Evolutionary conservation across 1,139 yeast species (phyloP), one percentile per base, ranked within the genome.

Genomic region (Geotrichum citri-aurantii): DNA sequence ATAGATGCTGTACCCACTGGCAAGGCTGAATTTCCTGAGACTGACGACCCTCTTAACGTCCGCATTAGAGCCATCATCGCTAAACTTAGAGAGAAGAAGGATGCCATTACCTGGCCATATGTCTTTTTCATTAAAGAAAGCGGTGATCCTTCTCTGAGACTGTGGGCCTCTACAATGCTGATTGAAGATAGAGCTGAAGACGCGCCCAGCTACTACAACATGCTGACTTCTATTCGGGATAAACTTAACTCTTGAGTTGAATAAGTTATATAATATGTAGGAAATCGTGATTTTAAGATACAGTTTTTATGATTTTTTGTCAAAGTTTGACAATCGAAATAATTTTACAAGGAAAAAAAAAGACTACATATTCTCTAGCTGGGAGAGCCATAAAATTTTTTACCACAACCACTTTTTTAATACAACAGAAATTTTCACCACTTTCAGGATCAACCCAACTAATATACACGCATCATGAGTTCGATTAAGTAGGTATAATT

Each of bases 111-210:
- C 54, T 91, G 91, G 83, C 89, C 92, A 72, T 84, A 84, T 66
- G 78, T 93, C 68, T 91, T 88, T 72, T 83, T 93, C 66, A 92
- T 93, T 61, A 84, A 92, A 71, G 98, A 97, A 53, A 95, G 91
- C 31, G 87, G 96, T 26, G 97, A 92, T 66, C 84, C 93, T 63
- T 85, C 97, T 14, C 80, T 93, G 72, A 83, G 97, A 75, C 77
- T 89, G 78, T 93, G 99, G 99, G 95, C 95, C 57, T 79, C 87
- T 62, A 86, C 95, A 63, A 82, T 87, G 67, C 79, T 93, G 73
- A 92, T 93, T 55, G 98, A 93, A 75, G 99, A 92, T 74, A 86
- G 93, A 73, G 81, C 85, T 48, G 86, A 85, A 64, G 81, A 79
- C 61, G 85, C 82, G 66, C 83, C 82, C 59, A 84, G 93, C 60